Conservation (phyloP, 2,329 filamentous ascomycete genomes). For the Lecanosticta acicola region DNA sequence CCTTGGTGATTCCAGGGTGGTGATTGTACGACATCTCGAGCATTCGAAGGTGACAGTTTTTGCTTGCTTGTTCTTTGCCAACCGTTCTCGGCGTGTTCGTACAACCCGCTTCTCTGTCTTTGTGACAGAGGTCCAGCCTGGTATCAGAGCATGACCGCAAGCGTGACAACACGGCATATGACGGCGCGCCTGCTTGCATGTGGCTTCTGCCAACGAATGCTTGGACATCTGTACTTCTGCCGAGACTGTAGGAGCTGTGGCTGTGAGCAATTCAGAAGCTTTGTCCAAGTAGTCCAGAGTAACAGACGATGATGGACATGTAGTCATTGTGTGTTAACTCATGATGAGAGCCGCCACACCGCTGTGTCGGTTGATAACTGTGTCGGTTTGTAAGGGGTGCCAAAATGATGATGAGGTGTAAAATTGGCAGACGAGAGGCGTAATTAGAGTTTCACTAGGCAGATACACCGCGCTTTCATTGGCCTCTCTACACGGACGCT, state of each 20-base stretch:
- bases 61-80: background rate
- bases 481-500: too few species aligned
- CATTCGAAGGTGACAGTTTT: constrained; percentile 8
- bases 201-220: constrained; percentile 35
- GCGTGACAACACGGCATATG: constrained; percentile 43
- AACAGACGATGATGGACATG: background rate
- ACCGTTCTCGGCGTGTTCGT: constrained; percentile 7
- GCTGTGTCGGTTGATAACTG: too few species aligned
- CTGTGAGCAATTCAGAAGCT: background rate
- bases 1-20: constrained; percentile 1
- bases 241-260: background rate
- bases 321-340: too few species aligned
- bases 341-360: background rate
- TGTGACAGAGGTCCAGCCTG: constrained; percentile 34
- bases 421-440: too few species aligned
- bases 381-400: too few species aligned
- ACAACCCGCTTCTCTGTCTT: background rate
- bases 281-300: background rate
- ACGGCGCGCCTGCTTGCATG: background rate
- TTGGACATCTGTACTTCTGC: background rate
- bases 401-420: too few species aligned
- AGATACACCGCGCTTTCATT: too few species aligned
- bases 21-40: constrained; percentile 7
- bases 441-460: too few species aligned
- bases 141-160: constrained; percentile 58